These are phyloP conservation scores for Talaromyces sp. DNA, from an alignment of 2,329 filamentous ascomycete species.

Conservation along the genomic window DNA sequence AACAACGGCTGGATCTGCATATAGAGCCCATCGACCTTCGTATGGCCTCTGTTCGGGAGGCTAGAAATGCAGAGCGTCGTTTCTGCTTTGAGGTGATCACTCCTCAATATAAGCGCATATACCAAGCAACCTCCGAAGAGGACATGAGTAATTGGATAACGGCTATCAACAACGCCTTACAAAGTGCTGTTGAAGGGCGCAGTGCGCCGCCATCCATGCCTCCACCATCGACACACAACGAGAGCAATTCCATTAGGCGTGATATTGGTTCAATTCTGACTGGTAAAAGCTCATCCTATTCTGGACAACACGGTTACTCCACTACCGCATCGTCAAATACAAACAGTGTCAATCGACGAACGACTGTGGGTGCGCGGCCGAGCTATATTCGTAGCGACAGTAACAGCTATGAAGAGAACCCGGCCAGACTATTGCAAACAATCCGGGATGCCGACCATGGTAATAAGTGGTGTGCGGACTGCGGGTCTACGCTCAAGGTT, in stretches of 20 bases:
- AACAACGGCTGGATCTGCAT: conserved; percentile 91
- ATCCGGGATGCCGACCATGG: conserved; percentile 87
- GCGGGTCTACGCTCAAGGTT: conserved; percentile 83
- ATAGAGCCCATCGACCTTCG: conserved; percentile 97
- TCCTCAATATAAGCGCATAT: conserved; percentile 90
- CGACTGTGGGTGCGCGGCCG: conserved; percentile 86
- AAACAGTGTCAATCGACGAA: conserved; percentile 72
- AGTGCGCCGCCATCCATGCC: conserved; percentile 50
- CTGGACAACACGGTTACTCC: conserved; percentile 52
- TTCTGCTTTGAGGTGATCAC: conserved; percentile 99
- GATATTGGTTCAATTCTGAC: conserved; percentile 92
- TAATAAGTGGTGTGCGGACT: conserved; percentile 92
- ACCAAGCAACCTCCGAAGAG: conserved; percentile 95
- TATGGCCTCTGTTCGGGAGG: conserved; percentile 94
- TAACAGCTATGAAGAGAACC: conserved; percentile 73
- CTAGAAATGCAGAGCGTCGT: conserved; percentile 85
- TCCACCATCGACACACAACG: conserved; percentile 41
- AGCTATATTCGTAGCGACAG: conserved; percentile 65
- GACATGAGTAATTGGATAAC: conserved; percentile 97
- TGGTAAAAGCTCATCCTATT: conserved; percentile 72
- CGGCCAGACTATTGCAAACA: conserved; percentile 79
- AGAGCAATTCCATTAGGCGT: conserved; percentile 63
- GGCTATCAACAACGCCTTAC: conserved; percentile 93
- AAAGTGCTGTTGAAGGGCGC: conserved; percentile 88
- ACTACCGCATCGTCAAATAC: conserved; percentile 34